Conservation (phyloP, 352 stramenopile genomes). For the Phytophthora pluvialis region DNA sequence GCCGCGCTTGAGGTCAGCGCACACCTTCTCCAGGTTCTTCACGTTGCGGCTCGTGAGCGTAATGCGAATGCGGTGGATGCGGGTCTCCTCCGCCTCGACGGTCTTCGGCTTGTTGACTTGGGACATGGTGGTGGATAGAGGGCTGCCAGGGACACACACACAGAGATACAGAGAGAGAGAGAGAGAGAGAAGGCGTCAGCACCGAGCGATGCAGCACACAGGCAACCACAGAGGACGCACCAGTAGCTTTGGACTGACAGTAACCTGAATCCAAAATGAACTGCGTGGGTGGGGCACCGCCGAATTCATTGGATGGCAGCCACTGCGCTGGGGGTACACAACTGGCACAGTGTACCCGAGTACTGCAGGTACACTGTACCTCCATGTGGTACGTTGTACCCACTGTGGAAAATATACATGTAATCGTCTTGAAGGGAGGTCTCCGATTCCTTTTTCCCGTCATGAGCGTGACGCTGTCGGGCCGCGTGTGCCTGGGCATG, state of each 20-base stretch:
- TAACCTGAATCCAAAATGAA: slow-evolving; percentile 93
- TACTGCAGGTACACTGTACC: slow-evolving; percentile 6
- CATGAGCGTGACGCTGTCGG: slow-evolving; percentile 41
- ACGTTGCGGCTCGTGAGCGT: slow-evolving; percentile 99
- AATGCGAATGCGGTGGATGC: slow-evolving; percentile 98
- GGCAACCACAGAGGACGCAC: slow-evolving; percentile 43
- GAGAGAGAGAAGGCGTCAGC: slow-evolving; percentile 21
- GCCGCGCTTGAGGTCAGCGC: slow-evolving; percentile 97
- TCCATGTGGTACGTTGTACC: slow-evolving; percentile 2
- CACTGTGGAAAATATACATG: slow-evolving; percentile 6
- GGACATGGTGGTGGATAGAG: slow-evolving; percentile 90
- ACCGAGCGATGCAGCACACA: background rate
- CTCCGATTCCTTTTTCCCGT: slow-evolving; percentile 13
- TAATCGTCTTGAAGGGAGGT: slow-evolving; percentile 1
- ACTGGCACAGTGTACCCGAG: background rate
- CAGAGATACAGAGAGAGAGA: background rate
- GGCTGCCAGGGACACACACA: slow-evolving; percentile 38
- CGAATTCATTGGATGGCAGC: slow-evolving; percentile 35
- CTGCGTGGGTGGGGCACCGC: too few relatives aligned
- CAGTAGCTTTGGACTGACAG: slow-evolving; percentile 85
- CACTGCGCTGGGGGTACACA: slow-evolving; percentile 3
- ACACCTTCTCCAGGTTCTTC: slow-evolving; percentile 99
- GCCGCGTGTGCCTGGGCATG: slow-evolving; percentile 70
- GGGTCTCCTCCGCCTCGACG: slow-evolving; percentile 84
- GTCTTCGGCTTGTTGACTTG: slow-evolving; percentile 89